phyloP scores from a whole-genome alignment of 305 asterid genomes.

The Solanum aculeatissimum region DNA sequence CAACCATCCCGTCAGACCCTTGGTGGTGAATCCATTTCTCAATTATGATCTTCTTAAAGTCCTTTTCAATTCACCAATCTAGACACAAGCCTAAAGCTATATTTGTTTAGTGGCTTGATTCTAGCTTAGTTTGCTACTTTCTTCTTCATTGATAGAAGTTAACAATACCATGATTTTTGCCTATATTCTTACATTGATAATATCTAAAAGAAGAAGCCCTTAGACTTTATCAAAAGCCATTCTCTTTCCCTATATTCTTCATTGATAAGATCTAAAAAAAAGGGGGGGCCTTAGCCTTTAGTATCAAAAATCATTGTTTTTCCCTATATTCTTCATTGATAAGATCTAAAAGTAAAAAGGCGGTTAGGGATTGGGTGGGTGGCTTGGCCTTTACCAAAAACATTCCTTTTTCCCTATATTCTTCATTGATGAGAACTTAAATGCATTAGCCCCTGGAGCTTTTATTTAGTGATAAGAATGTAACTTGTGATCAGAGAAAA shows the following conservation, averaged over 20 bases:
- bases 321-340: not conserved
- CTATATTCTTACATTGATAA: not conserved
- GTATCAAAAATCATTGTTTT: not conserved
- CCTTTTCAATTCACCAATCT: not conserved
- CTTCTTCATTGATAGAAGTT: not conserved
- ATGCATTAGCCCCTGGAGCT: not conserved
- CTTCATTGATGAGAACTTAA: not conserved
- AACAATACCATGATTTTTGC: not conserved
- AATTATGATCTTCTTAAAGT: not conserved
- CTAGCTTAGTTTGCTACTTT: not conserved
- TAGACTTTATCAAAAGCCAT: no score
- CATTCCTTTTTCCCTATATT: not conserved
- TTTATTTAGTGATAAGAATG: no score
- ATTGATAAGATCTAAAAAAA: not conserved
- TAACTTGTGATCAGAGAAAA: no score
- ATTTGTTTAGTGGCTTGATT: not conserved
- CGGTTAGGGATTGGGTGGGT: no score
- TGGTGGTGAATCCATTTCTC: not conserved
- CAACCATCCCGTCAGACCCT: not conserved
- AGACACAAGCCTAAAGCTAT: not conserved
- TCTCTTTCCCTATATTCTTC: not conserved
- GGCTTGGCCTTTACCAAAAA: not conserved
- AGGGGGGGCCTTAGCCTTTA: not conserved
- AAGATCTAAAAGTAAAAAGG: not conserved
- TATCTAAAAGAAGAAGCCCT: no score